These are phyloP conservation scores for Hyaloperonospora brassicae DNA, from an alignment of 352 stramenopile species.

Conservation along the genomic window DNA sequence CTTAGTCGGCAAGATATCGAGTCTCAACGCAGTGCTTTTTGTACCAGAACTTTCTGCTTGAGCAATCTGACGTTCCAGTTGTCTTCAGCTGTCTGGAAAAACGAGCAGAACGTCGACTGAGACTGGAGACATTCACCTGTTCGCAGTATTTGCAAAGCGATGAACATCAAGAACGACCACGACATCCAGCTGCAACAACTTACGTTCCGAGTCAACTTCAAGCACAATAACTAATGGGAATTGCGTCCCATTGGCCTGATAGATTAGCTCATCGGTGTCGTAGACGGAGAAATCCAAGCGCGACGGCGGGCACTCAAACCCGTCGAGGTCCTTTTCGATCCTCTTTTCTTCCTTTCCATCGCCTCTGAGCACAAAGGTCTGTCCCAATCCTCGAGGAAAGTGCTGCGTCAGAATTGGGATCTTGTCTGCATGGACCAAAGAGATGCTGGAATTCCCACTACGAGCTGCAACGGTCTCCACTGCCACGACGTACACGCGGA, in stretches of 20 bases:
- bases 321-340: slow-evolving; percentile 7
- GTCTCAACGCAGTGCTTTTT: neutral
- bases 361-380: slow-evolving; percentile 39
- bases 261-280: slow-evolving; percentile 31
- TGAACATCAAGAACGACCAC: slow-evolving; percentile 6
- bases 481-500: slow-evolving; percentile 56
- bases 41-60: slow-evolving; percentile 73
- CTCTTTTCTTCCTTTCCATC: slow-evolving; percentile 7
- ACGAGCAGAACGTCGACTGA: slow-evolving; percentile 74
- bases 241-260: slow-evolving; percentile 31
- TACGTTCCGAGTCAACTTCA: slow-evolving; percentile 44
- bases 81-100: slow-evolving; percentile 37
- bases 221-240: slow-evolving; percentile 71
- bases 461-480: slow-evolving; percentile 61
- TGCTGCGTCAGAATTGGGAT: slow-evolving; percentile 30
- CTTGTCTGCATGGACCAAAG: slow-evolving; percentile 40
- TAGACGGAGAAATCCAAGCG: slow-evolving; percentile 43
- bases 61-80: slow-evolving; percentile 63
- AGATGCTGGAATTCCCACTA: slow-evolving; percentile 51
- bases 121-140: slow-evolving; percentile 46
- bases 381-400: slow-evolving; percentile 42
- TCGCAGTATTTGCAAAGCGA: slow-evolving; percentile 1
- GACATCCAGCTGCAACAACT: slow-evolving; percentile 1
- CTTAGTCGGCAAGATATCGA: slow-evolving; percentile 2
- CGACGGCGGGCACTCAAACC: slow-evolving; percentile 8